Conservation (phyloP, 1,139 yeast species). For the Geotrichum australiense region DNA sequence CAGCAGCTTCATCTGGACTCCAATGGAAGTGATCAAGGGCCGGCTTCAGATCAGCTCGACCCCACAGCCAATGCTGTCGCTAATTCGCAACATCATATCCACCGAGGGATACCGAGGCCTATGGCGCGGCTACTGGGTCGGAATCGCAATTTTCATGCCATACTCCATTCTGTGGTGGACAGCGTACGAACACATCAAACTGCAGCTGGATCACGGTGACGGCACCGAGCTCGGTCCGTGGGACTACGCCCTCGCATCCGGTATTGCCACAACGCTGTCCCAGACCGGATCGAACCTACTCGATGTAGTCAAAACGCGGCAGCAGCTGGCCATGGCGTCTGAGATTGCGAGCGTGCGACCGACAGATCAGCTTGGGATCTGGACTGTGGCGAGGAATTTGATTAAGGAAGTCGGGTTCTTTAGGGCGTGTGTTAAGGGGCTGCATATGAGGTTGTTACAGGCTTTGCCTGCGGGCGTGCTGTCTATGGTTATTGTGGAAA, state of each 20-base stretch:
- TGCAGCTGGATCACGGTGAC: slow-evolving; percentile 6
- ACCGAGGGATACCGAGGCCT: slow-evolving; percentile 37
- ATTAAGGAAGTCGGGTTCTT: slow-evolving; percentile 35
- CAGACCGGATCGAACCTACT: slow-evolving; percentile 37
- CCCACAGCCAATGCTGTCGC: slow-evolving; percentile 21
- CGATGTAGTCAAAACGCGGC: slow-evolving; percentile 40
- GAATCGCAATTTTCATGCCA: slow-evolving; percentile 37
- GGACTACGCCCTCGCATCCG: slow-evolving; percentile 35
- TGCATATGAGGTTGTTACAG: slow-evolving; percentile 35
- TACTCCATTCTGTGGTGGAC: slow-evolving; percentile 40
- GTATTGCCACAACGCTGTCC: slow-evolving; percentile 36
- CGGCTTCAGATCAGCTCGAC: slow-evolving; percentile 35
- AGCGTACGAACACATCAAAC: slow-evolving; percentile 29
- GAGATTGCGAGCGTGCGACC: slow-evolving; percentile 37
- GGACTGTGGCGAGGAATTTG: slow-evolving; percentile 33
- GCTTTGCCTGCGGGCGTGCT: slow-evolving; percentile 38
- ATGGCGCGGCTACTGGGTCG: slow-evolving; percentile 42
- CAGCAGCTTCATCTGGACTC: slow-evolving; percentile 40
- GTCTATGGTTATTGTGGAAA: slow-evolving; percentile 38
- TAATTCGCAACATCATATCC: slow-evolving; percentile 28
- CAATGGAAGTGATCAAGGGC: slow-evolving; percentile 42
- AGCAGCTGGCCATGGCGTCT: slow-evolving; percentile 38
- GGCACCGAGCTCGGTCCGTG: slow-evolving; percentile 22
- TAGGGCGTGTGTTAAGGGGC: slow-evolving; percentile 36
- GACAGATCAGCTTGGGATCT: slow-evolving; percentile 34